These are phyloP conservation scores for Zizania latifolia DNA, from an alignment of 176 grass and related monocot genomes.

Conservation along the genomic window DNA sequence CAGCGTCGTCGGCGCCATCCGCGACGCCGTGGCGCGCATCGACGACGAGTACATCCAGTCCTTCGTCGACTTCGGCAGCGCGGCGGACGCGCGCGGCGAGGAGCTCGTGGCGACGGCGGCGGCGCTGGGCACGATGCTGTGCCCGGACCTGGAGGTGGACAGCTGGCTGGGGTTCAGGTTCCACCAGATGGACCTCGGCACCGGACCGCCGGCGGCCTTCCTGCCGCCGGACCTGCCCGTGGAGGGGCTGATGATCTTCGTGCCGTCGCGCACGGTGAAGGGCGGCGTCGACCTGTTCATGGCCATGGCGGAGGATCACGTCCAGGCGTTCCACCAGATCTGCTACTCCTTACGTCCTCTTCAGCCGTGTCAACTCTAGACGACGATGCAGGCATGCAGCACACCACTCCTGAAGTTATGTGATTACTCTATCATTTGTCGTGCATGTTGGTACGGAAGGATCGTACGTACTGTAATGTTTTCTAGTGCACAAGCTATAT, in stretches of 20 bases:
- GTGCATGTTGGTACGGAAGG: too few relatives aligned
- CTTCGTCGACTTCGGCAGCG: constrained; percentile 29
- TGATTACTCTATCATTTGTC: too few relatives aligned
- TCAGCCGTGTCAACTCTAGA: neutral
- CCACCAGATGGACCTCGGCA: constrained; percentile 29
- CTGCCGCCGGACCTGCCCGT: neutral
- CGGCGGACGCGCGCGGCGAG: neutral
- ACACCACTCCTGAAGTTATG: too few relatives aligned
- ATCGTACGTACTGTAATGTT: too few relatives aligned
- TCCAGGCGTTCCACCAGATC: neutral
- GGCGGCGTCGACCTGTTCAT: constrained; percentile 14
- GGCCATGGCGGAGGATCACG: neutral
- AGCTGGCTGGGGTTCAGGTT: constrained; percentile 34
- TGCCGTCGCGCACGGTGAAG: neutral
- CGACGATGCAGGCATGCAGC: too few relatives aligned
- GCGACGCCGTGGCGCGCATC: constrained; percentile 12
- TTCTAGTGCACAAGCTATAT: too few relatives aligned
- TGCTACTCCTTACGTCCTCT: constrained; percentile 23
- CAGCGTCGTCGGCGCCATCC: constrained; percentile 12
- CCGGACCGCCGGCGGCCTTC: constrained; percentile 1
- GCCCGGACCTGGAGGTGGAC: constrained; percentile 29
- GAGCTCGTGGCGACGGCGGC: constrained; percentile 25
- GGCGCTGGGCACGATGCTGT: neutral
- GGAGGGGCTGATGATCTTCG: constrained; percentile 19
- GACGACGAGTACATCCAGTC: constrained; percentile 41